Evolutionary conservation across 495 filamentous ascomycete species (phyloP).

Genomic region (Mytilinidion resinicola): DNA sequence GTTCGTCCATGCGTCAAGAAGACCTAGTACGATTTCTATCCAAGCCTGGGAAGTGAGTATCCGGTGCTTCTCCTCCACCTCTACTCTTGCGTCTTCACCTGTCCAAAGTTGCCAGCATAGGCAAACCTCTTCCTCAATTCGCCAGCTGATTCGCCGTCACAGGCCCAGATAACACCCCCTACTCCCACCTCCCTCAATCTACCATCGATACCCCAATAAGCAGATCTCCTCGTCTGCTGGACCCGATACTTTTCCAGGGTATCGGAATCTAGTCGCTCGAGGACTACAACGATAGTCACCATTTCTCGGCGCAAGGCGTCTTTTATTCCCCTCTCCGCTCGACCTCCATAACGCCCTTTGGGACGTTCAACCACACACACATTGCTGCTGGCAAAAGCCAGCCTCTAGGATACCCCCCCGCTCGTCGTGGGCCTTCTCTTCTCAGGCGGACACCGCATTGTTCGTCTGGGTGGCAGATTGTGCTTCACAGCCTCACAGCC

Average conservation of each 20-base stretch:
- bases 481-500: conserved; percentile 45
- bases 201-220: conserved; percentile 35
- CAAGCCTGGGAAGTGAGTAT: conserved; percentile 85
- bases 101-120: too few relatives aligned
- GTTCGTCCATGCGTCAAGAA: conserved; percentile 78
- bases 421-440: conserved; percentile 82
- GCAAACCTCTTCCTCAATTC: too few relatives aligned
- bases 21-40: conserved; percentile 92
- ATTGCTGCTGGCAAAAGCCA: conserved; percentile 42
- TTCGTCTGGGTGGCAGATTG: conserved; percentile 84
- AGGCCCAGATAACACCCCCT: conserved; percentile 86
- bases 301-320: conserved; percentile 81
- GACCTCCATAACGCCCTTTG: conserved; percentile 75
- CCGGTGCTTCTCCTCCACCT: background rate
- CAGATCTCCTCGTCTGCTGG: conserved; percentile 84
- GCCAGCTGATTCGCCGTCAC: background rate
- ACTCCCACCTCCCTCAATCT: conserved; percentile 22
- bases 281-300: conserved; percentile 61
- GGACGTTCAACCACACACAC: conserved; percentile 43
- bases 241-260: conserved; percentile 78
- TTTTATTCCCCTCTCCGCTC: conserved; percentile 73
- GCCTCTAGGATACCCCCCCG: conserved; percentile 31
- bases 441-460: conserved; percentile 79
- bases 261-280: conserved; percentile 80
- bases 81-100: background rate